Conservation (phyloP, 2,329 filamentous ascomycete genomes). For the Sarocladium brachiariae region DNA sequence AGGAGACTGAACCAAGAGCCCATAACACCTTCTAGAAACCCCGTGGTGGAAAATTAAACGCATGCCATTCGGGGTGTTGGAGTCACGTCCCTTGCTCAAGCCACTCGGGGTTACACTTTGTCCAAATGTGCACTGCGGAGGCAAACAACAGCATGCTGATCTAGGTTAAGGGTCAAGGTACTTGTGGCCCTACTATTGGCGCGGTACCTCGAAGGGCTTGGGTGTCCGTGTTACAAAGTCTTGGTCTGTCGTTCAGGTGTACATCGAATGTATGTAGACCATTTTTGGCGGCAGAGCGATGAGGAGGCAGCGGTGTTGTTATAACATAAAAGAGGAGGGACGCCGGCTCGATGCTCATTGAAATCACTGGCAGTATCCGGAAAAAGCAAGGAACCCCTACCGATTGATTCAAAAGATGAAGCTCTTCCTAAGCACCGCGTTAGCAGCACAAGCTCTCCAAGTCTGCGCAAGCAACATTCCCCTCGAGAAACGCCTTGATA, state of each 20-base stretch:
- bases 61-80: too few relatives aligned
- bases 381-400: too few relatives aligned
- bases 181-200: not conserved
- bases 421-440: not conserved
- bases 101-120: not conserved
- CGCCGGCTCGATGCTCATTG: too few relatives aligned
- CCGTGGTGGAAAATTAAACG: not conserved
- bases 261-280: not conserved
- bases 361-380: too few relatives aligned
- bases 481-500: conserved; percentile 9
- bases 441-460: not conserved
- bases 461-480: not conserved
- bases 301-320: too few relatives aligned
- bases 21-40: not conserved
- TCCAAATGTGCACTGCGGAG: not conserved
- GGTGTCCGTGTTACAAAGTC: not conserved
- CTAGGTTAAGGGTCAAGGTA: not conserved
- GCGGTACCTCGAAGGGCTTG: not conserved
- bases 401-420: too few relatives aligned
- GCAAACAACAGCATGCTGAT: not conserved
- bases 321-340: too few relatives aligned
- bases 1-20: too few relatives aligned
- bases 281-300: not conserved
- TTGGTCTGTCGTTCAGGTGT: not conserved
- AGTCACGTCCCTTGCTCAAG: not conserved